phyloP scores from a whole-genome alignment of 2,329 filamentous ascomycete species.

The Penicillium sp. region DNA sequence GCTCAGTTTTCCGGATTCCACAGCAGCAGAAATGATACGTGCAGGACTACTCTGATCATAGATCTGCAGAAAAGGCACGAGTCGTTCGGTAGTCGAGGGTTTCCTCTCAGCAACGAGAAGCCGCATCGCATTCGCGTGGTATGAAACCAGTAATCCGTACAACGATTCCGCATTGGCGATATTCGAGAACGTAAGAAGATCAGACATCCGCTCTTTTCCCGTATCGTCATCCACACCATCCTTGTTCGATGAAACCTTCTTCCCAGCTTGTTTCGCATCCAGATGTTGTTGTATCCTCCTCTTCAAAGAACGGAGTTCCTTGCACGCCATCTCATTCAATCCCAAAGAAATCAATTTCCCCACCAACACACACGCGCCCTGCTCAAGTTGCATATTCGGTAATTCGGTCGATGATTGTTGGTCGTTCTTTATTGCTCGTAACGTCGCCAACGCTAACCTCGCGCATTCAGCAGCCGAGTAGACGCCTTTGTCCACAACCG shows the following conservation, averaged over 20 bases:
- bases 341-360: conserved; percentile 50
- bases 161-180: conserved; percentile 35
- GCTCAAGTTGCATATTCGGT: conserved; percentile 50
- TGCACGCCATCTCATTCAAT: conserved; percentile 48
- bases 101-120: conserved; percentile 45
- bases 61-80: conserved; percentile 40
- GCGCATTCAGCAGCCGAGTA: conserved; percentile 49
- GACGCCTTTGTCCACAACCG: conserved; percentile 32
- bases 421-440: conserved; percentile 45
- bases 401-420: conserved; percentile 30
- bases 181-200: conserved; percentile 45
- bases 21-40: conserved; percentile 46
- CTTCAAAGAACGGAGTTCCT: conserved; percentile 49
- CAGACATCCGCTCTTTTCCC: conserved; percentile 44
- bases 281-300: conserved; percentile 43
- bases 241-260: conserved; percentile 24
- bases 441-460: conserved; percentile 45
- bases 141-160: conserved; percentile 44
- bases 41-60: conserved; percentile 47
- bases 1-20: conserved; percentile 43
- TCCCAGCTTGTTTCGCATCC: conserved; percentile 29
- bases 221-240: conserved; percentile 36
- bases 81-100: conserved; percentile 40
- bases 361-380: conserved; percentile 50
- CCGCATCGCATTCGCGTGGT: conserved; percentile 50